A percentile compares a stretch with the other conserved stretches of the same genome.
Evolutionary conservation across 208 protist species (phyloP).

Genomic region (Trypanosoma platydactyli): DNA sequence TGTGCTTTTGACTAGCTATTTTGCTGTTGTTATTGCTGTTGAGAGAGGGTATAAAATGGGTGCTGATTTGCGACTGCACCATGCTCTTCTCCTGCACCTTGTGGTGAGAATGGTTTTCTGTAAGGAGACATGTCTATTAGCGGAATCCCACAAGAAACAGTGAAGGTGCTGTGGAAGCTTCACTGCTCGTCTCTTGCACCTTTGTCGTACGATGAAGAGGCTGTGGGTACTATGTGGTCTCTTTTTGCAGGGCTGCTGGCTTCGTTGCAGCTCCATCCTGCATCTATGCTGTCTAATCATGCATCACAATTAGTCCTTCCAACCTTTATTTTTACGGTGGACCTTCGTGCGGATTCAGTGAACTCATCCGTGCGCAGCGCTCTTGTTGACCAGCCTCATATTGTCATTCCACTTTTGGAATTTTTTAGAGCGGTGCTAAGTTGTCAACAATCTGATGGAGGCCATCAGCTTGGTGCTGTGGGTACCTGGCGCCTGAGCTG

Average conservation of each 20-base stretch:
- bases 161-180: slow-evolving; percentile 60
- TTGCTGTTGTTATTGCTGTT: background rate
- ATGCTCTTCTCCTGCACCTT: background rate
- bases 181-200: slow-evolving; percentile 52
- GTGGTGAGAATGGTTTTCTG: background rate
- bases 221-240: slow-evolving; percentile 73
- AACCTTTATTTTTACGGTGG: slow-evolving; percentile 25
- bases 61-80: background rate
- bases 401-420: slow-evolving; percentile 68
- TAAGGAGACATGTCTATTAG: slow-evolving; percentile 23
- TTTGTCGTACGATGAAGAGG: slow-evolving; percentile 50
- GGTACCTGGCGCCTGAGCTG: slow-evolving; percentile 30
- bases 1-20: background rate
- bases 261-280: slow-evolving; percentile 35
- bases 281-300: slow-evolving; percentile 17
- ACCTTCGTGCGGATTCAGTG: slow-evolving; percentile 30
- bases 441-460: slow-evolving; percentile 24
- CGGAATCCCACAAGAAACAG: slow-evolving; percentile 27
- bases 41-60: background rate
- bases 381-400: slow-evolving; percentile 51
- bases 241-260: slow-evolving; percentile 59
- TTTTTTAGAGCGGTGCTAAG: slow-evolving; percentile 68
- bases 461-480: slow-evolving; percentile 3
- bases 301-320: background rate
- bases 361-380: slow-evolving; percentile 46